Base-by-base conservation (phyloP, 371 early-diverging fungal genomes). In the Smittium mucronatum region DNA sequence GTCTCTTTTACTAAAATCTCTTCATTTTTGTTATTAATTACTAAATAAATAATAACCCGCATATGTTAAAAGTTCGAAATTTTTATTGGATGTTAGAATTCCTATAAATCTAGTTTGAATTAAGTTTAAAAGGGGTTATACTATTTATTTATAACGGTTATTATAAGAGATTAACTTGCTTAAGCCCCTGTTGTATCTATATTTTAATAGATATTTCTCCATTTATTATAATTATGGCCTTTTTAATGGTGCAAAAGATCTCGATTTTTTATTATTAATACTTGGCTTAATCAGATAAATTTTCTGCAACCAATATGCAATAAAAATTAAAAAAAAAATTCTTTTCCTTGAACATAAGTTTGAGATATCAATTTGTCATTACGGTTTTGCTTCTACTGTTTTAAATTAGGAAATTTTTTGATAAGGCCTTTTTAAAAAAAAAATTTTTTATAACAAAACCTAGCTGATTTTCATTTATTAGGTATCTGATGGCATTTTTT, bases 131-230 rank as follows among this genome's bases (percentile, higher is more conserved):
- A 73, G 35, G 1, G 68, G 70, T 34, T 73, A 69, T 29, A 64
- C 58, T 1, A 73, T 35, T 8, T n/a, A 70, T 73, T 35, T 73
- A 73, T 0, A 70, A 61, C 0, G 70, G 67, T 1, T 70, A 70
- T 2, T 65, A 73, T 0, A 70, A 63, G 25, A 63, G 73, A 34
- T 70, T 70, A 1, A 70, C 70, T 29, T 72, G 73, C 0, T 60
- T 29, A 1, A 72, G 70, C 0, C 70, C 73, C n/a, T 69, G 64
- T 32, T 28, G 34, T 32, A 70, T 72, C 16, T 28, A 2, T 57
- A 71, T 29, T 25, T 33, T 2, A 32, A 32, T 34, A 11, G 21
- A 32, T 5, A 65, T 32, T 65, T 36, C 65, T n/a, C 28, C 64
- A 21, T 26, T 58, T 32, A 28, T 33, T 28, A 33, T 61, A 11